Base-by-base conservation (phyloP, 2,329 filamentous ascomycete species). In the Corniculantispora saksenae region DNA sequence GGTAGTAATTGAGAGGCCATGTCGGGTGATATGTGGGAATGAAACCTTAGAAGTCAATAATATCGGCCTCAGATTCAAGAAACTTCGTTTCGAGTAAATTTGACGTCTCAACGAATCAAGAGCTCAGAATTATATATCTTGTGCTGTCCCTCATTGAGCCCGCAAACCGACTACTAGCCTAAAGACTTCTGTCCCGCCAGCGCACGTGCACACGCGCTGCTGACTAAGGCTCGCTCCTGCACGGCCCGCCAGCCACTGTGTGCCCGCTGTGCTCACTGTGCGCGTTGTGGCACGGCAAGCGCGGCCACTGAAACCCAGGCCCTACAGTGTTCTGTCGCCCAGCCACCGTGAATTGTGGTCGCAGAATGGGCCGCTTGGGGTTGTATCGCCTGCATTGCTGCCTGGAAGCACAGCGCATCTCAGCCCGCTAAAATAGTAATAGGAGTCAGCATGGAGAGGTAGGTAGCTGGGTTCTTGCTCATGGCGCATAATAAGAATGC, bases 1-100 rank as follows among this genome's bases (percentile, higher is more conserved):
- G 90, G 90, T 63, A 93, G 84, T 64, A 93, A 84, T 79, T 92
- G 90, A 65, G 90, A 91, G 53, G 90, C 85, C 90, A 92, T 91
- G 64, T 69, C 76, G 71, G 56, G 21, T n/a, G 29, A 17, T 54
- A 3, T 64, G 54, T 35, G 27, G 17, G 15, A 35, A 8, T n/a
- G 2, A 19, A 5, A 12, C 9, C 9, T 10, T 2, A n/a, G 9
- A 12, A 7, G 1, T n/a, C 3, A 15, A 10, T 17, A 32, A 12
- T 17, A n/a, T 17, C 29, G 17, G 7, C 9, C 13, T 10, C 10
- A 17, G 13, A 17, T 13, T 29, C 12, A 17, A 17, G 2, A 17
- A n/a, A 15, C 43, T 1, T 40, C 32, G 32, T 21, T 32, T 12
- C 15, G 53, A 27, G 21, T 45, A 38, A 55, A 47, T 25, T 19